Conservation (phyloP, 257 asterid species). For the Fraxinus quadrangulata region DNA sequence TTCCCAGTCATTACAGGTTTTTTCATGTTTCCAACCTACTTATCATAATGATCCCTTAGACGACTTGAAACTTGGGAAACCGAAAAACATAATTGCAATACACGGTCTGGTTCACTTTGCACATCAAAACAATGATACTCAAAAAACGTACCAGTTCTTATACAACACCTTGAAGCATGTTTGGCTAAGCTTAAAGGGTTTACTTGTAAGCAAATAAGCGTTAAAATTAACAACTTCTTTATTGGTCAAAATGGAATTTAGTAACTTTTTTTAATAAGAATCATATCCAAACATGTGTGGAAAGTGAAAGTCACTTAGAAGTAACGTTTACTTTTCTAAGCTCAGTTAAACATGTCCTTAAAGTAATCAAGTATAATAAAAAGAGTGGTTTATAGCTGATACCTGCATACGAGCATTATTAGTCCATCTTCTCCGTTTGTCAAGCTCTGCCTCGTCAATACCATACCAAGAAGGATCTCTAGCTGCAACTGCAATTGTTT, state of each 20-base stretch:
- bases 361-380: background rate
- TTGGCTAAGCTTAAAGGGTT: too few species aligned
- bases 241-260: too few species aligned
- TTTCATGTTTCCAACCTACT: constrained; percentile 80
- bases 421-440: constrained; percentile 88
- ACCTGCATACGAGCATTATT: constrained; percentile 89
- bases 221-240: too few species aligned
- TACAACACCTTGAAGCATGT: background rate
- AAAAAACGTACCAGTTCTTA: background rate
- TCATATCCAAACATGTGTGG: too few species aligned
- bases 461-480: constrained; percentile 83
- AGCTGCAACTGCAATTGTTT: constrained; percentile 82
- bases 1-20: constrained; percentile 56
- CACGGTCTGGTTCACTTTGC: background rate
- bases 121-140: constrained; percentile 9
- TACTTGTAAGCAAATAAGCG: too few species aligned
- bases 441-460: constrained; percentile 75
- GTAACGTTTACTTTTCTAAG: background rate
- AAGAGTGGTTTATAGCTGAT: constrained; percentile 6
- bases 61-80: constrained; percentile 7
- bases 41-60: constrained; percentile 5
- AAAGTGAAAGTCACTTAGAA: too few species aligned
- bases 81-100: constrained; percentile 16
- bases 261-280: too few species aligned
- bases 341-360: too few species aligned